Evolutionary conservation across 2,329 filamentous ascomycete species (phyloP).

Genomic region (Pseudocercospora crystallina): DNA sequence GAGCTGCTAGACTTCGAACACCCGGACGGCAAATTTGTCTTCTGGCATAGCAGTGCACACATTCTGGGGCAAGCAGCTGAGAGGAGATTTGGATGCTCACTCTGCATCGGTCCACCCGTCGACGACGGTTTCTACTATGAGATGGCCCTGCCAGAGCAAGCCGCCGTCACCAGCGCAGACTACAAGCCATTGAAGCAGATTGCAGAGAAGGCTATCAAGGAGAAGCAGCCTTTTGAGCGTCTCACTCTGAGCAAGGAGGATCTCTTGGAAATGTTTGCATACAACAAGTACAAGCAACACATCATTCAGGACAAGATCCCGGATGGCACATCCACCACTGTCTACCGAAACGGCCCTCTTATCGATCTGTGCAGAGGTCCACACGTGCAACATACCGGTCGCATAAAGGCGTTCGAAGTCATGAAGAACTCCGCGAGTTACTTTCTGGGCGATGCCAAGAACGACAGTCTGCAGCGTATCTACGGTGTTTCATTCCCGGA

Average conservation of each 20-base stretch:
- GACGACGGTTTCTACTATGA: slow-evolving; percentile 96
- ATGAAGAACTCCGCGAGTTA: slow-evolving; percentile 86
- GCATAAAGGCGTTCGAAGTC: slow-evolving; percentile 92
- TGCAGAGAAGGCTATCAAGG: slow-evolving; percentile 83
- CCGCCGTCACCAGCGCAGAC: slow-evolving; percentile 70
- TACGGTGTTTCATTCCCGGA: slow-evolving; percentile 96
- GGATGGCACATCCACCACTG: slow-evolving; percentile 86
- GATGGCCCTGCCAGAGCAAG: slow-evolving; percentile 78
- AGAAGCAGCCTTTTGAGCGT: slow-evolving; percentile 93
- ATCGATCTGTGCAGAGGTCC: slow-evolving; percentile 96
- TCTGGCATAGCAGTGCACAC: slow-evolving; percentile 97
- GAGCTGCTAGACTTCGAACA: slow-evolving; percentile 81
- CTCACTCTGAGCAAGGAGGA: slow-evolving; percentile 87
- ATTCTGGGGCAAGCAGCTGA: slow-evolving; percentile 94
- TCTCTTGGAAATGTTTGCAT: slow-evolving; percentile 91
- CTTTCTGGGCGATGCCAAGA: slow-evolving; percentile 89
- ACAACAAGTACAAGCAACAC: slow-evolving; percentile 98
- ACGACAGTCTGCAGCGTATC: slow-evolving; percentile 93
- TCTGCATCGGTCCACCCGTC: slow-evolving; percentile 91
- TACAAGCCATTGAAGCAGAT: slow-evolving; percentile 82
- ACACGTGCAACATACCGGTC: slow-evolving; percentile 88
- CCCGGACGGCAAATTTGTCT: slow-evolving; percentile 80
- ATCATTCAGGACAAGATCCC: slow-evolving; percentile 92
- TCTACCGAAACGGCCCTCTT: slow-evolving; percentile 89
- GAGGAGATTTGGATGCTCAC: slow-evolving; percentile 82